These are phyloP conservation scores for Anisodus tanguticus DNA, from an alignment of 257 asterid species.

Conservation along the genomic window DNA sequence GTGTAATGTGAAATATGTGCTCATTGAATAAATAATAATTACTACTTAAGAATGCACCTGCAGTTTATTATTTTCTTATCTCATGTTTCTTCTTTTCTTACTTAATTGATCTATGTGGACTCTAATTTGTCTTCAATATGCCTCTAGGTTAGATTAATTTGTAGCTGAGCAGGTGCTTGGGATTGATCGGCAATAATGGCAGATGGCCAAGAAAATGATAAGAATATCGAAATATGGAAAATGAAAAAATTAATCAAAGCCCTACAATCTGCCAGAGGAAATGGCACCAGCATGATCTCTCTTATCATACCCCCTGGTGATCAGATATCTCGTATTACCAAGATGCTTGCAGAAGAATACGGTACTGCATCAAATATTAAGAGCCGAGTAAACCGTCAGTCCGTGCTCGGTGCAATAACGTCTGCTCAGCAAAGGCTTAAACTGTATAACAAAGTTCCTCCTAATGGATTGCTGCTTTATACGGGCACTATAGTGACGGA, in stretches of 20 bases:
- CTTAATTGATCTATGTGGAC: constrained; percentile 14
- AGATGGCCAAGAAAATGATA: constrained; percentile 49
- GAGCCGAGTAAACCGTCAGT: constrained; percentile 54
- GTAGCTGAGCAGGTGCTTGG: constrained; percentile 15
- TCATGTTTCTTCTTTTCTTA: not conserved
- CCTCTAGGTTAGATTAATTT: constrained; percentile 26
- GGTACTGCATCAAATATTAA: constrained; percentile 57
- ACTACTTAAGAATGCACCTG: not conserved
- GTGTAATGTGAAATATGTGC: not conserved
- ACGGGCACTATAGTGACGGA: constrained; percentile 52
- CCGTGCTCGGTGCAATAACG: constrained; percentile 52
- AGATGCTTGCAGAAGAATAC: constrained; percentile 55
- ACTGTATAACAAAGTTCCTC: constrained; percentile 50
- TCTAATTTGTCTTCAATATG: constrained; percentile 19
- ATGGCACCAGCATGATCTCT: constrained; percentile 60
- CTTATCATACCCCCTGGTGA: constrained; percentile 59
- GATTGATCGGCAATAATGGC: constrained; percentile 41
- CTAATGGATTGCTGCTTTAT: constrained; percentile 50
- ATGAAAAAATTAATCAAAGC: constrained; percentile 54
- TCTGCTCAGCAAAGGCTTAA: constrained; percentile 56
- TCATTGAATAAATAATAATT: not conserved
- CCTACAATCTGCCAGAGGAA: constrained; percentile 54
- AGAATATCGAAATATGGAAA: constrained; percentile 57
- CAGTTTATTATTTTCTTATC: constrained; percentile 7
- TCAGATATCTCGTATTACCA: constrained; percentile 50